Evolutionary conservation across 1,284 basidiomycete genomes (phyloP), one percentile per base, ranked within the genome.

Genomic region (Microbotryomycetes sp.): DNA sequence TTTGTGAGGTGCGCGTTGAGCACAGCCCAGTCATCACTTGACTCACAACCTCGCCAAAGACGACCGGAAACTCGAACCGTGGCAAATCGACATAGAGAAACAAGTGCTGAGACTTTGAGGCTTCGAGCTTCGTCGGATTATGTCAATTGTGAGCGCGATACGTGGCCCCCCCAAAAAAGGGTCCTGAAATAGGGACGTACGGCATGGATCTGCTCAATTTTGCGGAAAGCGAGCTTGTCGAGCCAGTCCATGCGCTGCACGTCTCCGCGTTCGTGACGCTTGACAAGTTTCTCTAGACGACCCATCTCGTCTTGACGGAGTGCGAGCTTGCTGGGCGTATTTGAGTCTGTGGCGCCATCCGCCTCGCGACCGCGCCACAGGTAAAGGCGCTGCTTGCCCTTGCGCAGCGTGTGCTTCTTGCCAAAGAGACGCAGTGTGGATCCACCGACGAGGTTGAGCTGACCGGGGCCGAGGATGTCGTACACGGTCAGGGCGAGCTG

Each of bases 21-120:
- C 35, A 4, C 2, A n/a, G n/a, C n/a, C n/a, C n/a, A n/a, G n/a
- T n/a, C n/a, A n/a, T n/a, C n/a, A n/a, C n/a, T n/a, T n/a, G 11
- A 63, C 74, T 50, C 16, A 86, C 89, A 11, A 86, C 83, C 77
- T 97, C 94, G 63, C 87, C 89, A 75, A 89, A 99, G 51, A 98
- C 87, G n/a, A 99, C 86, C 0, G 96, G 94, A 73, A 97, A 93
- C 73, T 97, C 94, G 72, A 97, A 98, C n/a, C 90, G 83, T 0
- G 94, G 96, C 41, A 98, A 75, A 76, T 98, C 94, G 50, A 98
- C 85, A 74, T 97, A 97, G 4, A 98, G 81, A 72, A 90, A 97
- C 26, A 96, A 78, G 69, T 89, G 88, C 62, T 91, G 84, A 0
- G 90, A 93, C 73, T 91, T 91, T 70, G 85, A 84, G 0, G 89